Conservation (phyloP, 441 rosid species). For the Pelargonium citronellum region DNA sequence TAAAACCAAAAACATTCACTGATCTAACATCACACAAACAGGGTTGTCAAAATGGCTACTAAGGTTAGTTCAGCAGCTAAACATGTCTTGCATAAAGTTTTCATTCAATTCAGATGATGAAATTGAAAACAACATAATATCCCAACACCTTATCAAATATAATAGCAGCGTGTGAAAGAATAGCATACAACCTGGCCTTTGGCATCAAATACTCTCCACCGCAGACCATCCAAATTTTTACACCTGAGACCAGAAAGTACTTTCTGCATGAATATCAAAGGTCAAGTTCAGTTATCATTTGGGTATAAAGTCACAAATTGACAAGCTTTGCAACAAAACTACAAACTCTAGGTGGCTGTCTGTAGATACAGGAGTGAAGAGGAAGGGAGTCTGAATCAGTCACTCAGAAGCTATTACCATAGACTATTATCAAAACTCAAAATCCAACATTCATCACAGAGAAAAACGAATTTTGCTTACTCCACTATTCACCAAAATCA, state of each 20-base stretch:
- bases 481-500: background rate
- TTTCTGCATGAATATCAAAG: slow-evolving; percentile 49
- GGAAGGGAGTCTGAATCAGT: background rate
- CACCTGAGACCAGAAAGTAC: slow-evolving; percentile 91
- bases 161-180: background rate
- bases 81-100: background rate
- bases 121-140: background rate
- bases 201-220: slow-evolving; percentile 98
- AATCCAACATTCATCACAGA: background rate
- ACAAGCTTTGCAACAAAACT: slow-evolving; percentile 1
- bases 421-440: background rate
- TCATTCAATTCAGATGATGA: background rate
- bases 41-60: too few species aligned
- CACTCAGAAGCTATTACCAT: background rate
- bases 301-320: slow-evolving; percentile 16
- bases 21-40: too few species aligned
- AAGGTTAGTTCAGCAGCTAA: background rate
- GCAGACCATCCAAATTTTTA: slow-evolving; percentile 83
- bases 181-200: slow-evolving; percentile 70
- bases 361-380: background rate
- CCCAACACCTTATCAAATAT: background rate
- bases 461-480: background rate
- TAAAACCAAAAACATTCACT: too few species aligned
- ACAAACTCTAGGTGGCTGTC: background rate
- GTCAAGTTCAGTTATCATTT: background rate